Base-by-base conservation (phyloP, 2,329 filamentous ascomycete genomes). In the Ascochyta pisi region DNA sequence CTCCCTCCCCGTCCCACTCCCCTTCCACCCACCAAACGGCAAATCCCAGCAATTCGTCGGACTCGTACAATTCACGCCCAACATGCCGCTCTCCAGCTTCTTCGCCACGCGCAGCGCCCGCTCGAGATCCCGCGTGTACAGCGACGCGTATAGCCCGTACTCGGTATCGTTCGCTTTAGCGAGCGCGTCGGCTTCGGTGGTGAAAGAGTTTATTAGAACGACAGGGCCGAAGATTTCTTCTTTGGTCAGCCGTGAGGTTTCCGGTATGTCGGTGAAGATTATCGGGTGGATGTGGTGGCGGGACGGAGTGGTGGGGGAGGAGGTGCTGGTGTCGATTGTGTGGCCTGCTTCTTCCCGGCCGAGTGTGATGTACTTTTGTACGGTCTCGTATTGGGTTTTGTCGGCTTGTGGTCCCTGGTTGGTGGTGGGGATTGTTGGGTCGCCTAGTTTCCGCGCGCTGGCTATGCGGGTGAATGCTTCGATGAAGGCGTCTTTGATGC, bases 191-290 rank as follows among this genome's bases (percentile, higher is more conserved):
- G 66, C 64, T 51, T 77, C 74, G 1, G 67, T 70, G 19, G 57
- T 56, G 61, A 78, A 77, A 0, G 68, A 69, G 61, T 73, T 71
- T 35, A 77, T 70, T 13, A 67, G 57, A n/a, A 74, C 69, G 5
- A 77, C 73, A 1, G 76, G 72, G 5, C 76, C 74, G 47, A 78
- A 77, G 13, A 77, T 70, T 57, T 78, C 75, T 48, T 76, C 67
- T 27, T 64, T 71, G 22, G 68, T 61, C 16, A 75, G 67, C 29
- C 63, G 74, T 1, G 77, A 73, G 29, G 76, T 66, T 58, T 80
- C 77, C 12, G 77, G 73, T 5, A 77, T 71, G 45, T 79, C 66
- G n/a, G 75, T 64, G 68, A 82, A 82, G 38, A 83, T 77, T 12
- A 78, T 78, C 1, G 81, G 80, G 52, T 77, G 72, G 23, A 83